Conservation (phyloP, 116 monocot genomes). For the Posidonia oceanica region DNA sequence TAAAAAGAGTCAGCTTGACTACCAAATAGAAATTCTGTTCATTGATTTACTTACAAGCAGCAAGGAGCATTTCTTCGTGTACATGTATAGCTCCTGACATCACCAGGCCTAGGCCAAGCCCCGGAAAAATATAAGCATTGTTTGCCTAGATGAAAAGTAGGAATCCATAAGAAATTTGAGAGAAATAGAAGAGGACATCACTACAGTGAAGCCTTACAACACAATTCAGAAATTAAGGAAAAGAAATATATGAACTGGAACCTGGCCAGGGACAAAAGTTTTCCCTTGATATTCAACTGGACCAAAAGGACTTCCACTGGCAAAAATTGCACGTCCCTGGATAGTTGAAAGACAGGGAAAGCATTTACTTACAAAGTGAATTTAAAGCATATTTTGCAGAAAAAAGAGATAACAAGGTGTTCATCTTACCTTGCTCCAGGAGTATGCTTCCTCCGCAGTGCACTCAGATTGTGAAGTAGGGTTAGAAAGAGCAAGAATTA, state of each 20-base stretch:
- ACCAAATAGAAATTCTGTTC: neutral
- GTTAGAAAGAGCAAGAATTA: conserved; percentile 81
- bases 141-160: conserved; percentile 39
- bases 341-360: neutral
- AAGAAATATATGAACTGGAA: conserved; percentile 4
- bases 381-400: neutral
- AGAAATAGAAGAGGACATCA: neutral
- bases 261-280: conserved; percentile 69
- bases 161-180: neutral
- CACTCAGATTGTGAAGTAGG: conserved; percentile 89
- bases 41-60: conserved; percentile 55
- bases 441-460: conserved; percentile 89
- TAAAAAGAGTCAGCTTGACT: too few relatives aligned
- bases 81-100: conserved; percentile 84
- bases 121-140: conserved; percentile 97
- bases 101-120: conserved; percentile 79
- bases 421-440: conserved; percentile 57
- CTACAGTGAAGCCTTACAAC: too few relatives aligned
- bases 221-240: neutral
- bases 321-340: conserved; percentile 90
- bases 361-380: neutral
- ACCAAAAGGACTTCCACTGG: conserved; percentile 93
- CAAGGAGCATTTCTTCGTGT: conserved; percentile 93
- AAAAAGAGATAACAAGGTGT: neutral
- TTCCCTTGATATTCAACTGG: conserved; percentile 75